These are phyloP conservation scores for Laetiporus sulphureus DNA, from an alignment of 1,284 basidiomycete genomes.

Conservation along the genomic window DNA sequence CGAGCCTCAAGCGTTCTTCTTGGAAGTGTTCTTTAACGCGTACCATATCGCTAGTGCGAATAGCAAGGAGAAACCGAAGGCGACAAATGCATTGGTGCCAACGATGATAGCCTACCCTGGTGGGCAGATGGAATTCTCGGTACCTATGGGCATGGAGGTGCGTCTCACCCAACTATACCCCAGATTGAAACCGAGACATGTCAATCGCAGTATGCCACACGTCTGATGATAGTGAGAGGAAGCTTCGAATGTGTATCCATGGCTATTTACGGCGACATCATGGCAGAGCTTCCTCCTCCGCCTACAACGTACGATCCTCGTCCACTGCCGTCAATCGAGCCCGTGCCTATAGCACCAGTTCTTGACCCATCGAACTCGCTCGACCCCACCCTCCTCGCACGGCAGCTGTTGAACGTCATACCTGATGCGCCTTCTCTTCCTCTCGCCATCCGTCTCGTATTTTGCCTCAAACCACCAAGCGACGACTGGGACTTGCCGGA, in stretches of 20 bases:
- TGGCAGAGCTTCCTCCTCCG: slow-evolving; percentile 26
- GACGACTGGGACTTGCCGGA: slow-evolving; percentile 71
- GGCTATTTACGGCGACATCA: slow-evolving; percentile 59
- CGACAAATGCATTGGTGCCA: slow-evolving; percentile 65
- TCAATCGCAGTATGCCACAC: slow-evolving; percentile 56
- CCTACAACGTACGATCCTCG: slow-evolving; percentile 28
- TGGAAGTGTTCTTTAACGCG: slow-evolving; percentile 70
- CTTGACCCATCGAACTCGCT: slow-evolving; percentile 54
- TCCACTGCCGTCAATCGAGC: slow-evolving; percentile 31
- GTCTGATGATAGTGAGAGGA: slow-evolving; percentile 73
- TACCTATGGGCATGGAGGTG: slow-evolving; percentile 68
- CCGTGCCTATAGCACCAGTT: slow-evolving; percentile 35
- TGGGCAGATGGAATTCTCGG: slow-evolving; percentile 53
- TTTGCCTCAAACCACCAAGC: slow-evolving; percentile 65
- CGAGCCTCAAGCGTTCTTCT: slow-evolving; percentile 62
- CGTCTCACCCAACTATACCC: slow-evolving; percentile 14
- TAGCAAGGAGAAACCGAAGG: slow-evolving; percentile 48
- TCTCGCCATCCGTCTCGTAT: slow-evolving; percentile 61
- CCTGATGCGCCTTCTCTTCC: slow-evolving; percentile 53
- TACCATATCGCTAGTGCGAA: slow-evolving; percentile 38
- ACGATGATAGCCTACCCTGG: slow-evolving; percentile 68
- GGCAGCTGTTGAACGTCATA: slow-evolving; percentile 50
- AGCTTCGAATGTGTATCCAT: slow-evolving; percentile 59
- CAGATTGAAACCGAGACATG: slow-evolving; percentile 2
- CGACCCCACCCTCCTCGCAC: slow-evolving; percentile 57